phyloP scores from a whole-genome alignment of 1,284 basidiomycete species.

The Apiotrichum porosum region DNA sequence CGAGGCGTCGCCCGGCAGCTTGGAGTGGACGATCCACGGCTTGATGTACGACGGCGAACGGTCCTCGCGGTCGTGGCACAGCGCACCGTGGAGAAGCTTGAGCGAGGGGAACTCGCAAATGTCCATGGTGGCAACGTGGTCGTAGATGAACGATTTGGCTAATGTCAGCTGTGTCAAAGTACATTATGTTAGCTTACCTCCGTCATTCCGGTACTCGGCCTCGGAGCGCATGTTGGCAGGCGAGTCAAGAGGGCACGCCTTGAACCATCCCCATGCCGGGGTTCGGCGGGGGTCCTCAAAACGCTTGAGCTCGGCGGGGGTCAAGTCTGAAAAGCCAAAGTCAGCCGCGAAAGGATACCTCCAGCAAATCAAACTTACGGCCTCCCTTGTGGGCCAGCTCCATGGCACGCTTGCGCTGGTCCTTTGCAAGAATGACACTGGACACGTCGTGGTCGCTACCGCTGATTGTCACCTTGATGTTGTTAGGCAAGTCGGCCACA shows the following conservation, averaged over 20 bases:
- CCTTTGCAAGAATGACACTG: constrained; percentile 45
- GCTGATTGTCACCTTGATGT: constrained; percentile 35
- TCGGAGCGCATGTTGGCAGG: constrained; percentile 41
- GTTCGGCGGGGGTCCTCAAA: constrained; percentile 46
- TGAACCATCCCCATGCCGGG: constrained; percentile 47
- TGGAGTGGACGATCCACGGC: constrained; percentile 46
- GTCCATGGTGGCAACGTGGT: constrained; percentile 52
- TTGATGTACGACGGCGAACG: constrained; percentile 44
- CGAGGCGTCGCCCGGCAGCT: constrained; percentile 45
- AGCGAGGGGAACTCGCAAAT: constrained; percentile 52
- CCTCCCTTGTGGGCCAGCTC: constrained; percentile 42
- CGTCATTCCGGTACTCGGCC: constrained; percentile 30
- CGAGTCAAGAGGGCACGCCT: constrained; percentile 44
- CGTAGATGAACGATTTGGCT: constrained; percentile 47
- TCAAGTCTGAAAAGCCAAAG: constrained; percentile 47
- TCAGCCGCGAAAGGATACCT: constrained; percentile 6
- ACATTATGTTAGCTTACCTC: too few relatives aligned
- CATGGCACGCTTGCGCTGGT: constrained; percentile 46
- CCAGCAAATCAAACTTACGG: constrained; percentile 45
- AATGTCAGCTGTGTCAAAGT: too few relatives aligned
- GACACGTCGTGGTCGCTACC: constrained; percentile 49
- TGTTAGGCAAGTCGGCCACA: constrained; percentile 30
- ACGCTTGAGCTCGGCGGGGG: constrained; percentile 40
- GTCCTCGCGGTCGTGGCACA: constrained; percentile 42
- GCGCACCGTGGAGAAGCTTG: constrained; percentile 47